phyloP scores from a whole-genome alignment of 73 alveolate species.

The Paramecium tetraurelia region DNA sequence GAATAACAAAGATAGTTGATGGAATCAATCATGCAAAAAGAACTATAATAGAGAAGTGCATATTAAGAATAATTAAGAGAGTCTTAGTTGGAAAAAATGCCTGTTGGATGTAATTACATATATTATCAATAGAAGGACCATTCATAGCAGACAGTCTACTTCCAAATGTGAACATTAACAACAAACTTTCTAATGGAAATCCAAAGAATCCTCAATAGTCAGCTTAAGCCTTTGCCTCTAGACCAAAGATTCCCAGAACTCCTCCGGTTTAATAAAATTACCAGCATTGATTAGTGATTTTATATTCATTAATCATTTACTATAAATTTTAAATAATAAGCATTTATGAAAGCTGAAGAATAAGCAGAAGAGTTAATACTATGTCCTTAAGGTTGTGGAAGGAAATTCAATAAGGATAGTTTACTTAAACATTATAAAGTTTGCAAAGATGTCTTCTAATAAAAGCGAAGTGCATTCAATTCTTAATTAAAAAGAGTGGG shows the following conservation, averaged over 20 bases:
- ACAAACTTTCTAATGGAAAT: background rate
- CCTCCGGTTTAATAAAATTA: background rate
- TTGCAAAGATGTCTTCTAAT: conserved; percentile 34
- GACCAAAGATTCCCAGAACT: conserved; percentile 28
- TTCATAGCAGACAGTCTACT: background rate
- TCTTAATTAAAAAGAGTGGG: conserved; percentile 30
- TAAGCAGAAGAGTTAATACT: background rate
- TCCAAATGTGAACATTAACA: background rate
- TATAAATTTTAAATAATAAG: background rate
- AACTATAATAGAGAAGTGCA: background rate
- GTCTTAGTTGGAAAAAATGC: conserved; percentile 2
- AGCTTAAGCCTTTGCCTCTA: background rate
- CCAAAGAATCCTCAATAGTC: background rate
- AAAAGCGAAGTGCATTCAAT: background rate
- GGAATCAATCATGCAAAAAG: conserved; percentile 15
- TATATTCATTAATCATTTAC: background rate
- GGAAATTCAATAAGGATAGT: conserved; percentile 7
- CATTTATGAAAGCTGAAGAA: background rate
- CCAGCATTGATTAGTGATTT: background rate
- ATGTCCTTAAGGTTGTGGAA: conserved; percentile 26
- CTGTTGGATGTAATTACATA: conserved; percentile 21
- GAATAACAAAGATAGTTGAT: background rate
- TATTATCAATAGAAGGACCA: background rate
- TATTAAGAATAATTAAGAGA: conserved; percentile 14
- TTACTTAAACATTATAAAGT: background rate